phyloP scores from a whole-genome alignment of 441 rosid genomes.

The Gossypium aridum region DNA sequence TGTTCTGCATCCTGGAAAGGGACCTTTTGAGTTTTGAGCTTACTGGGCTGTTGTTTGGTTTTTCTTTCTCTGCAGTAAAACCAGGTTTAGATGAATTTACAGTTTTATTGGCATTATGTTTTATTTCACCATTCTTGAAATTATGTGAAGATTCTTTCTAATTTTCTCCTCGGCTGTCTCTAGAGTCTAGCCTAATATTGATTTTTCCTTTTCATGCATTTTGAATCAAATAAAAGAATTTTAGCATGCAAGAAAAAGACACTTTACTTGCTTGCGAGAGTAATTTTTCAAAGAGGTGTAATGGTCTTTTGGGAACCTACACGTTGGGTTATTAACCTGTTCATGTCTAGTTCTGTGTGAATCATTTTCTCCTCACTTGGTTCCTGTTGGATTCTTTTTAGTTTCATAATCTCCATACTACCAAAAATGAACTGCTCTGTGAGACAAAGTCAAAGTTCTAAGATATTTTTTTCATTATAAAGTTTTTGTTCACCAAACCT shows the following conservation, averaged over 20 bases:
- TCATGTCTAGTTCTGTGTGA: background rate
- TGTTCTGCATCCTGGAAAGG: background rate
- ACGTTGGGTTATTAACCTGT: background rate
- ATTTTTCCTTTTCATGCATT: background rate
- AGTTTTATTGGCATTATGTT: background rate
- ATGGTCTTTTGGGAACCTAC: background rate
- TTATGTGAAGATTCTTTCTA: background rate
- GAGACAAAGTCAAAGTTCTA: background rate
- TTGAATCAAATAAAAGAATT: background rate
- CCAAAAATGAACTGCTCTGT: background rate
- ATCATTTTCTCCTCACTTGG: background rate
- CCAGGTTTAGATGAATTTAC: background rate
- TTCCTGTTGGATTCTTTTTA: background rate
- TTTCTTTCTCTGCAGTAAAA: constrained; percentile 1
- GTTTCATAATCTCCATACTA: too few relatives aligned
- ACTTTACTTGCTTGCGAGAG: background rate
- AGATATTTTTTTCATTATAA: background rate
- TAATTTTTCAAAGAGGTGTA: background rate
- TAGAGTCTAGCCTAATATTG: background rate
- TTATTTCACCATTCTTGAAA: background rate
- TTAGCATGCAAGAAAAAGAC: background rate
- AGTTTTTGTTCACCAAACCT: background rate
- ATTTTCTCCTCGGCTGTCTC: background rate
- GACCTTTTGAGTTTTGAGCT: background rate
- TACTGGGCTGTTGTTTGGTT: background rate